These are phyloP conservation scores for Rhynchosporium secalis DNA, from an alignment of 2,329 filamentous ascomycete species.

Conservation along the genomic window DNA sequence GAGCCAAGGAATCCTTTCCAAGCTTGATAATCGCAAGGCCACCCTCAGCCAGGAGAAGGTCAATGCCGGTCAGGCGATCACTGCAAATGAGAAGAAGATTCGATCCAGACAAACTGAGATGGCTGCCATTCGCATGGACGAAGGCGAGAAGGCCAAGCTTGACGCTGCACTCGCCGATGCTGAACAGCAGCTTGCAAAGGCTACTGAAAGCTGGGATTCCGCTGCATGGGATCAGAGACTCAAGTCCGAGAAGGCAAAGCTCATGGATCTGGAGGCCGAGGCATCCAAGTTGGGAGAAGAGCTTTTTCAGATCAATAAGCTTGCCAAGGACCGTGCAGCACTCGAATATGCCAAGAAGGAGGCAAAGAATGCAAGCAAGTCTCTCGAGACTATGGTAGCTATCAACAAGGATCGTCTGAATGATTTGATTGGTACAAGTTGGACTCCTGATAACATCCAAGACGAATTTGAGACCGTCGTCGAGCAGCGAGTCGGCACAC, in stretches of 20 bases:
- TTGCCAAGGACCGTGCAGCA: constrained; percentile 79
- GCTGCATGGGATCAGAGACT: constrained; percentile 72
- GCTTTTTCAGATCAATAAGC: constrained; percentile 76
- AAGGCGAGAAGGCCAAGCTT: constrained; percentile 77
- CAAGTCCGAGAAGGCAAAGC: constrained; percentile 61
- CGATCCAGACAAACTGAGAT: constrained; percentile 65
- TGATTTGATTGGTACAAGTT: constrained; percentile 62
- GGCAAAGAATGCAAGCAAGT: constrained; percentile 68
- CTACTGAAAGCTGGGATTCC: constrained; percentile 61
- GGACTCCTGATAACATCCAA: constrained; percentile 71
- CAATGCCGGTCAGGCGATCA: constrained; percentile 70
- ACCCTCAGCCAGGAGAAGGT: constrained; percentile 73
- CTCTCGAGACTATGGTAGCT: constrained; percentile 73
- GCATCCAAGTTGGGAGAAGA: constrained; percentile 74
- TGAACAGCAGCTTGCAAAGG: constrained; percentile 59
- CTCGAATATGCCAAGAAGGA: constrained; percentile 84
- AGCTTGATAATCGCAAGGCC: constrained; percentile 73
- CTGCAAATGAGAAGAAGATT: constrained; percentile 70
- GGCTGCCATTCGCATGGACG: constrained; percentile 76
- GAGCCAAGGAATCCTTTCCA: constrained; percentile 70
- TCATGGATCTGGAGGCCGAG: constrained; percentile 70
- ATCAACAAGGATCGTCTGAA: constrained; percentile 74
- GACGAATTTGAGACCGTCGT: constrained; percentile 65
- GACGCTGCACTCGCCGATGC: constrained; percentile 73
- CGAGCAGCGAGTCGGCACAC: constrained; percentile 54